Base-by-base conservation (phyloP, 345 rosid genomes). In the Brassica carinata region DNA sequence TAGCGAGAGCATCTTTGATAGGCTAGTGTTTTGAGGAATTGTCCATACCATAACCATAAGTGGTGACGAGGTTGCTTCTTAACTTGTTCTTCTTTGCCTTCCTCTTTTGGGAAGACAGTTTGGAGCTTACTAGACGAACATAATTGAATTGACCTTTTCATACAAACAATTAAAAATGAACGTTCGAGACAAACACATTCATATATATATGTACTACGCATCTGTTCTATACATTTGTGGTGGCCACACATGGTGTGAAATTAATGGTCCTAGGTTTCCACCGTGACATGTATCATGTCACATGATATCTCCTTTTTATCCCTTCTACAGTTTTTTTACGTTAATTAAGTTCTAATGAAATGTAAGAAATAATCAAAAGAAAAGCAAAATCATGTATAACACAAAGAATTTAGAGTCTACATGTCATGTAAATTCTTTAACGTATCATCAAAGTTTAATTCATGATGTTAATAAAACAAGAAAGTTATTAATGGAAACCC, bases 141-240 rank as follows among this genome's bases (percentile, higher is more conserved):
- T 71, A 65, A 13, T 71, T 71, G 71, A 78, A 34, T 78, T 71
- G 72, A 31, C 76, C 38, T 63, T 71, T 62, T 61, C 48, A 30
- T 40, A 6, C 7, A 30, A 18, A 14, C 30, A 77, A 68, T 10
- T 14, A 13, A 43, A 76, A 57, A 58, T 27, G 79, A 75, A 55
- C 34, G 27, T 55, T 53, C 2, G 23, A 65, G 19, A 53, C 33
- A 64, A n/a, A 65, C 26, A 53, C 13, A 30, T 31, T 51, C 64
- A 30, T 64, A 34, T 34, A n/a, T n/a, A 34, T 34, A 38, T 43
- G 51, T 43, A 43, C 40, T 15, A 64, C 18, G 8, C 5, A 72
- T 10, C 51, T 43, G 38, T 33, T 33, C 38, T 58, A 23, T 64
- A 65, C 69, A 64, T 13, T 31, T 64, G 23, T 64, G 69, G 64